These are phyloP conservation scores for Platanus orientalis DNA, from an alignment of 164 flowering plant species.

Conservation along the genomic window DNA sequence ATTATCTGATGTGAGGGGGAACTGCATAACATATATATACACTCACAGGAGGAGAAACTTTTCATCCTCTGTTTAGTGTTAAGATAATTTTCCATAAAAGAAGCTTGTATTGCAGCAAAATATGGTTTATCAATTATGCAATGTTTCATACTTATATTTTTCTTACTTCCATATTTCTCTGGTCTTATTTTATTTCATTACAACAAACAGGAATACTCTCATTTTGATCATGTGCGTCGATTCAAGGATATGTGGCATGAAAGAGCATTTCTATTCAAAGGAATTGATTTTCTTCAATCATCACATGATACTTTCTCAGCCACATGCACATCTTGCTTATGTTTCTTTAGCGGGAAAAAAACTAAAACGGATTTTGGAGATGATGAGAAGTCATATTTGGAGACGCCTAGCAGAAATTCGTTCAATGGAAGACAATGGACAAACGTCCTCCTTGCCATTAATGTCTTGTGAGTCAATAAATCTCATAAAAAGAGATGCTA, in stretches of 20 bases:
- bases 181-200: not conserved
- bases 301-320: slow-evolving; percentile 27
- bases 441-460: slow-evolving; percentile 52
- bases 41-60: no score
- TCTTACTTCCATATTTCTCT: not conserved
- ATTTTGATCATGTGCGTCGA: slow-evolving; percentile 24
- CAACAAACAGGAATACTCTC: slow-evolving; percentile 34
- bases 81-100: no score
- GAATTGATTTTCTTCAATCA: slow-evolving; percentile 26
- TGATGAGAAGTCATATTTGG: slow-evolving; percentile 24
- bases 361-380: slow-evolving; percentile 16
- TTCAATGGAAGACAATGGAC: slow-evolving; percentile 53
- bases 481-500: not conserved
- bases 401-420: slow-evolving; percentile 30
- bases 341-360: slow-evolving; percentile 44
- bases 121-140: not conserved
- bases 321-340: slow-evolving; percentile 33
- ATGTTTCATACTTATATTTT: not conserved
- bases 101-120: no score
- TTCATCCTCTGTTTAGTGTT: no score
- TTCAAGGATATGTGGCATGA: slow-evolving; percentile 32
- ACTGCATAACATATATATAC: no score
- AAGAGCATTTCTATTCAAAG: slow-evolving; percentile 24
- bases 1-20: no score
- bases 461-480: slow-evolving; percentile 62